These are phyloP conservation scores for Lasiodiplodia citricola DNA, from an alignment of 2,329 filamentous ascomycete species.

Conservation along the genomic window DNA sequence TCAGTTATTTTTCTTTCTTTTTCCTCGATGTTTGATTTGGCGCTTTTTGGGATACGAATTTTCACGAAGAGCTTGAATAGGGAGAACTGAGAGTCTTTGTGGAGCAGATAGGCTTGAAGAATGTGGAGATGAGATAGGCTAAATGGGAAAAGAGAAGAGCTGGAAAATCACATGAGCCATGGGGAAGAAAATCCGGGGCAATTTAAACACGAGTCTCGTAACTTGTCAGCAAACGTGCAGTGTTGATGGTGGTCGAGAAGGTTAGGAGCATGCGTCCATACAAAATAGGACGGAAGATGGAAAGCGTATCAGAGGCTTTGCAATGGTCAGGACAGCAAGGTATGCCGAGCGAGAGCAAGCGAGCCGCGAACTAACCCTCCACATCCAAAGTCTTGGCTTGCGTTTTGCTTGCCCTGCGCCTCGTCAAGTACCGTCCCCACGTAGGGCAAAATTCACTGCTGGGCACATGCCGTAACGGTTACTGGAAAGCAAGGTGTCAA, in stretches of 20 bases:
- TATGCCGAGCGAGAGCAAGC: not conserved
- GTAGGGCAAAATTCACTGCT: too few relatives aligned
- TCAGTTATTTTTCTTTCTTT: not conserved
- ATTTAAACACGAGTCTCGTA: not conserved
- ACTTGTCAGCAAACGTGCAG: not conserved
- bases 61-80: not conserved
- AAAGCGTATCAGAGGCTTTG: not conserved
- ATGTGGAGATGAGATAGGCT: constrained; percentile 1
- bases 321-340: constrained; percentile 1
- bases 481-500: not conserved
- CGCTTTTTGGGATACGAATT: not conserved
- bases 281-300: not conserved
- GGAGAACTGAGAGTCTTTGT: not conserved
- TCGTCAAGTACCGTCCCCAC: not conserved
- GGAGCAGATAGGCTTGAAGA: not conserved
- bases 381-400: not conserved
- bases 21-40: not conserved
- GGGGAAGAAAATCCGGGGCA: not conserved
- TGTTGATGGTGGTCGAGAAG: not conserved
- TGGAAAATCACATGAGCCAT: not conserved
- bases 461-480: not conserved
- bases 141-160: not conserved
- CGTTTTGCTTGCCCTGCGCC: not conserved
- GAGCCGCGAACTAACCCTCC: not conserved
- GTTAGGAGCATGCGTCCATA: not conserved